Evolutionary conservation across 805 yeast genomes (phyloP).

Genomic region (Schizosaccharomyces japonicus): DNA sequence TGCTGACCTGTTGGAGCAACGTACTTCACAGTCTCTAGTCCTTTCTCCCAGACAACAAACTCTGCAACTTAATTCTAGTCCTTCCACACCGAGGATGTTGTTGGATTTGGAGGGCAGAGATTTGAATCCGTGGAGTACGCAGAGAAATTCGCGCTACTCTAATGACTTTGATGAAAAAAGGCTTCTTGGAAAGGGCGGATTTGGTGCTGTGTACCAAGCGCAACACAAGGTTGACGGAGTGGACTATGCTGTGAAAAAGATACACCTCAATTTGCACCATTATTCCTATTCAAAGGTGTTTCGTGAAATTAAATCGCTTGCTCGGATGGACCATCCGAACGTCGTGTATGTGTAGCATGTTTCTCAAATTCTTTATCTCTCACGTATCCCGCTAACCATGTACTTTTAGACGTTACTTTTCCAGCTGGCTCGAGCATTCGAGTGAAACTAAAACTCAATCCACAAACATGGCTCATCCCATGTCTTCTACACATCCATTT

Average conservation of each 20-base stretch:
- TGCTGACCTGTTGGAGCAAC: too few species aligned
- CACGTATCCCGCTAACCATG: background rate
- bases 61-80: background rate
- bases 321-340: conserved; percentile 3
- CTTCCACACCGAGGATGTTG: background rate
- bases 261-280: background rate
- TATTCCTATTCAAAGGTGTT: background rate
- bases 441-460: background rate
- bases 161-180: conserved; percentile 1
- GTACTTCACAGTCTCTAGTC: background rate
- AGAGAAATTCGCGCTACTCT: background rate
- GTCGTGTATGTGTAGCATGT: background rate
- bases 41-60: background rate
- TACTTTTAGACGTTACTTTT: background rate
- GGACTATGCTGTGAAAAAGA: conserved; percentile 3
- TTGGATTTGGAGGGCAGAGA: background rate
- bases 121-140: background rate
- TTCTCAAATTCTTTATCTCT: background rate
- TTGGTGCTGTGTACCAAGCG: conserved; percentile 1
- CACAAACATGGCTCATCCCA: too few species aligned
- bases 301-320: conserved; percentile 1
- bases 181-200: conserved; percentile 2
- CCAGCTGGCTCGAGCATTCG: conserved; percentile 4
- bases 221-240: background rate
- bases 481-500: too few species aligned